Percentiles rank a stretch among this genome's conserved stretches.
phyloP scores from a whole-genome alignment of 495 filamentous ascomycete species.

The Penicillium arizonense region DNA sequence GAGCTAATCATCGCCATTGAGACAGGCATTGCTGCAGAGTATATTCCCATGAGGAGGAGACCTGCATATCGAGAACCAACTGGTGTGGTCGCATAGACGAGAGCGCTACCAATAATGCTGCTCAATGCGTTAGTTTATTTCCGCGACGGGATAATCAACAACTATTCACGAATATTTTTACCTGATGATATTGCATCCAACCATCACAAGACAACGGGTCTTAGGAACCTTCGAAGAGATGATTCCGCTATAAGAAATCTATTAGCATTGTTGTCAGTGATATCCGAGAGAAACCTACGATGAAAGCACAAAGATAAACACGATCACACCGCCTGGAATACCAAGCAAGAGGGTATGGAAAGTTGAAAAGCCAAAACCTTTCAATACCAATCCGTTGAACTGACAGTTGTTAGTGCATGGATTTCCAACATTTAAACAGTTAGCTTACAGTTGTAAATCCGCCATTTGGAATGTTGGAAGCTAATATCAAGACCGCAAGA shows the following conservation, averaged over 20 bases:
- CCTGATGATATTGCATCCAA: constrained; percentile 11
- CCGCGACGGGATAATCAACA: not conserved
- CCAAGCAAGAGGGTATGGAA: constrained; percentile 33
- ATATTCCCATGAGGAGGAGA: constrained; percentile 23
- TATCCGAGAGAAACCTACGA: constrained; percentile 9
- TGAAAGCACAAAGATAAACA: constrained; percentile 14
- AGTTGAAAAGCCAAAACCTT: constrained; percentile 33
- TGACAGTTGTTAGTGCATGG: not conserved
- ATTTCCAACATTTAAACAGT: not conserved
- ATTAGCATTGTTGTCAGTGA: not conserved
- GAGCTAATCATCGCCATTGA: constrained; percentile 28
- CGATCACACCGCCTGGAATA: constrained; percentile 22
- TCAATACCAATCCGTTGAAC: constrained; percentile 37
- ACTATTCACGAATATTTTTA: not conserved
- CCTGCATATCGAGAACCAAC: constrained; percentile 37
- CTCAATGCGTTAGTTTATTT: not conserved
- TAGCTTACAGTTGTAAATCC: constrained; percentile 29
- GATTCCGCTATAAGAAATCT: not conserved
- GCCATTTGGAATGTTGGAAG: constrained; percentile 29
- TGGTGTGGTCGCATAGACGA: constrained; percentile 30
- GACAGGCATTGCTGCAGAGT: constrained; percentile 21
- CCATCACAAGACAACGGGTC: constrained; percentile 17
- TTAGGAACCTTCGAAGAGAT: constrained; percentile 18
- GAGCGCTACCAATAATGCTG: constrained; percentile 20
- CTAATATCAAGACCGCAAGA: constrained; percentile 16